Evolutionary conservation across 768 basidiomycete genomes (phyloP).

Genomic region (Termitomyces sp.): DNA sequence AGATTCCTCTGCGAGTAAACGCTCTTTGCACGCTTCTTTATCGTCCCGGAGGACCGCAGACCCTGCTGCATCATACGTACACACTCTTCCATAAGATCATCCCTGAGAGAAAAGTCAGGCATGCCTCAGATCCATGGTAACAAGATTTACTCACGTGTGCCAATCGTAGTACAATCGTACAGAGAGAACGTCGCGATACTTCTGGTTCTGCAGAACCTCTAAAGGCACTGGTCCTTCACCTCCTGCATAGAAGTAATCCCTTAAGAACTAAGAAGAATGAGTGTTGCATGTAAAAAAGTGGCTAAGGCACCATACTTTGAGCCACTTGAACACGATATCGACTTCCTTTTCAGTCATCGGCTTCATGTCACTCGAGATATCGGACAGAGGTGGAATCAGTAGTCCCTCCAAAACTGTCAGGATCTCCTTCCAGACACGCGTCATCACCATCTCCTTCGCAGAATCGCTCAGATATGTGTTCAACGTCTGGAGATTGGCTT

Average conservation of each 20-base stretch:
- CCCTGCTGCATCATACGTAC: constrained; percentile 93
- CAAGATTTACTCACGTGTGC: constrained; percentile 62
- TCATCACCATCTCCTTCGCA: constrained; percentile 91
- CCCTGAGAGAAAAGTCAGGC: constrained; percentile 37
- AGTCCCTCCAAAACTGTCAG: constrained; percentile 80
- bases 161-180: constrained; percentile 96
- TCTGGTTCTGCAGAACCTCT: constrained; percentile 87
- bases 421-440: constrained; percentile 94
- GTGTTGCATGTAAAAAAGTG: neutral
- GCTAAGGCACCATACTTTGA: constrained; percentile 57
- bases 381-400: constrained; percentile 87
- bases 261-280: constrained; percentile 62
- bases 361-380: constrained; percentile 84
- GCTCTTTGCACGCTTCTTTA: constrained; percentile 90
- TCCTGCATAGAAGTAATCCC: constrained; percentile 92
- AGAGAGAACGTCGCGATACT: constrained; percentile 87
- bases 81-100: constrained; percentile 90
- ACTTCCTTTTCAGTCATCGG: constrained; percentile 94
- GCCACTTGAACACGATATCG: constrained; percentile 98
- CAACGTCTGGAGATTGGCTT: constrained; percentile 86
- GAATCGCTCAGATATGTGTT: constrained; percentile 83
- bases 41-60: constrained; percentile 65
- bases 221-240: constrained; percentile 90
- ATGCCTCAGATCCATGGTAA: neutral
- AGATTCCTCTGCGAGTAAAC: constrained; percentile 91